Base-by-base conservation (phyloP, 2,329 filamentous ascomycete genomes). In the Colletotrichum sojae region DNA sequence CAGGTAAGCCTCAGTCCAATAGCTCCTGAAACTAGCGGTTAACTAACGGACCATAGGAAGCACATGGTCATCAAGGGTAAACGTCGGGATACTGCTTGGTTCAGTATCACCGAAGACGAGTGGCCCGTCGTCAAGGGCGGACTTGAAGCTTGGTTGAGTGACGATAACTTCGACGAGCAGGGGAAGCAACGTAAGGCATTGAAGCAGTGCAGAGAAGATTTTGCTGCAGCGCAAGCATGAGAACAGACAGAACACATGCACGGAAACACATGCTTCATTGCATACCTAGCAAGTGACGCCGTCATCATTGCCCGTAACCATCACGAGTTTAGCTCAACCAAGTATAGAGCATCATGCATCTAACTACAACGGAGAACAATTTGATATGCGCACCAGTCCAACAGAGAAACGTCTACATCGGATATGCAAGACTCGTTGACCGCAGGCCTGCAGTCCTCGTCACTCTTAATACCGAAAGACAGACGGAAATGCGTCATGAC, bases 21-120 rank as follows among this genome's bases (percentile, higher is more conserved):
- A 9, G 1, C 27, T 31, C 27, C 8, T 31, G 6, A 9, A 31
- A 45, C 10, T 9, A 51, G 4, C 25, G 9, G 15, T 5, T 15
- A 5, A 22, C 43, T 63, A 15, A 63, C n/a, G 13, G 1, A 15
- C 6, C 18, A 12, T 58, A 80, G 79, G 61, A 87, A 89, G 70
- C 89, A 92, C 74, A 84, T 90, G 83, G 81, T 91, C 36, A 73
- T 86, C 8, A 89, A 87, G 72, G 89, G 88, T 0, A 78, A 83
- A 22, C 84, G 79, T 60, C 79, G 90, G 51, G 89, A 92, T 74
- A 89, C 89, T 0, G 83, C 85, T 4, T 92, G 88, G 88, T 88
- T 84, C 63, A 86, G 87, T 22, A 85, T 91, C 8, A 73, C 87
- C 1, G 84, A 88, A 57, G 83, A 84, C 0, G 90, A 92, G 67